Base-by-base conservation (phyloP, 2,329 filamentous ascomycete genomes). In the Ceratocystis diversiconidia region DNA sequence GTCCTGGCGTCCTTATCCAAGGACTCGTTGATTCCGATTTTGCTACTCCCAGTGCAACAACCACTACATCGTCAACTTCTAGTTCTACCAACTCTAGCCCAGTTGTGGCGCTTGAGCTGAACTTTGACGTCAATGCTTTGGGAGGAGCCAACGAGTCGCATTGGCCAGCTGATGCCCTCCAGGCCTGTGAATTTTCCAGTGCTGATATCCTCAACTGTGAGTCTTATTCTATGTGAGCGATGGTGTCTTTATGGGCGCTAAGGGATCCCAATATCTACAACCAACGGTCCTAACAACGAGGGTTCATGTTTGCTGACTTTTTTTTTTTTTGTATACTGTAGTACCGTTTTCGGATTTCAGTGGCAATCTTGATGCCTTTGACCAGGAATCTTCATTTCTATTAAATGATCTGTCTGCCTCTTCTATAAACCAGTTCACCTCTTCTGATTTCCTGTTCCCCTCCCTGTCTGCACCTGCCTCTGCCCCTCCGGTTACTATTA, bases 71-170 rank as follows among this genome's bases (percentile, higher is more conserved):
- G 28, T 61, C 62, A 28, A 8, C 32, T 28, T 62, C 64, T 48
- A 25, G 28, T 6, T 66, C 65, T 30, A 50, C 19, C 8, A 64
- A 66, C 59, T 66, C 65, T 32, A 66, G 65, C 57, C 65, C 65
- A 4, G 52, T 48, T 32, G 62, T 66, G 22, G 60, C 30, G 15
- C 65, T 66, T 17, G 65, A 55, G 7, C 46, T 64, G 22, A 62
- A 55, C 28, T 43, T 66, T 46, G 61, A 62, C 52, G 32, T 60
- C 22, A 61, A 48, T 28, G 25, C 55, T 12, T 46, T 64, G 61
- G 28, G 43, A 7, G 46, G 50, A 12, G 25, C 48, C 7, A 44
- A 66, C 22, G 44, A 64, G 43, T 44, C 41, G 15, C 62, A 36
- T 43, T 66, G 62, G 62, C 46, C 50, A 10, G 36, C 28, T 10